Conservation (phyloP, 179 eudicot genomes). For the Beta lomatogona region DNA sequence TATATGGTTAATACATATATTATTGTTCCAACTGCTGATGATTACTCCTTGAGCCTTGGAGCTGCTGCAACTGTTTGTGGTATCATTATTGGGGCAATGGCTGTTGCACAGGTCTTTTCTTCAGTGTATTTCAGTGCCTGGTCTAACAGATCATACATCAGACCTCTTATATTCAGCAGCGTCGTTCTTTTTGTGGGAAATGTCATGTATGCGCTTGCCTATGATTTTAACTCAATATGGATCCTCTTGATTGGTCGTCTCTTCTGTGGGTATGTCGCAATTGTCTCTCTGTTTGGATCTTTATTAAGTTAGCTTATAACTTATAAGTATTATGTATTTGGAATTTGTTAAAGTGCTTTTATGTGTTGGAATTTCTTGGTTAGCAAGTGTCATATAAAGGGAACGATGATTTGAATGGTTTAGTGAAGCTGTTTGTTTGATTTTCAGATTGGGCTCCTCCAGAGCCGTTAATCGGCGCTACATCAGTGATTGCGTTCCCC, state of each 20-base stretch:
- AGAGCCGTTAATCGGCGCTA: constrained; percentile 88
- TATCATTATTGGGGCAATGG: constrained; percentile 82
- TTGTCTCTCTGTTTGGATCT: neutral
- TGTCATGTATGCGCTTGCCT: constrained; percentile 65
- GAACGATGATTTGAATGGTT: neutral
- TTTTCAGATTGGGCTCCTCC: constrained; percentile 79
- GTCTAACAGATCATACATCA: constrained; percentile 76
- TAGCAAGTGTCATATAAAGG: neutral
- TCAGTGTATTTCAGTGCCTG: constrained; percentile 84
- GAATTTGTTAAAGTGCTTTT: neutral
- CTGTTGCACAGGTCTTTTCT: constrained; percentile 78
- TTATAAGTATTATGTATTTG: neutral
- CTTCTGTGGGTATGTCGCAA: constrained; percentile 63
- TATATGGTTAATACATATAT: constrained; percentile 89
- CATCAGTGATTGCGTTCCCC: constrained; percentile 86
- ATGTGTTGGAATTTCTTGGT: neutral
- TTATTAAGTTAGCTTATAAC: neutral
- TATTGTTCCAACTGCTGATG: constrained; percentile 83
- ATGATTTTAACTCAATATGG: constrained; percentile 59
- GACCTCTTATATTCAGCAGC: constrained; percentile 75
- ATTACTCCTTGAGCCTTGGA: constrained; percentile 73
- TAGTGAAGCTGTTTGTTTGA: neutral
- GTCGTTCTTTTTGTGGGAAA: constrained; percentile 66
- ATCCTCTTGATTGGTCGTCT: constrained; percentile 69
- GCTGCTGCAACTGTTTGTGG: constrained; percentile 93